A percentile compares a stretch with the other conserved stretches of the same genome.
Conservation (phyloP, 2,329 filamentous ascomycete genomes). For the Cadophora sp. region DNA sequence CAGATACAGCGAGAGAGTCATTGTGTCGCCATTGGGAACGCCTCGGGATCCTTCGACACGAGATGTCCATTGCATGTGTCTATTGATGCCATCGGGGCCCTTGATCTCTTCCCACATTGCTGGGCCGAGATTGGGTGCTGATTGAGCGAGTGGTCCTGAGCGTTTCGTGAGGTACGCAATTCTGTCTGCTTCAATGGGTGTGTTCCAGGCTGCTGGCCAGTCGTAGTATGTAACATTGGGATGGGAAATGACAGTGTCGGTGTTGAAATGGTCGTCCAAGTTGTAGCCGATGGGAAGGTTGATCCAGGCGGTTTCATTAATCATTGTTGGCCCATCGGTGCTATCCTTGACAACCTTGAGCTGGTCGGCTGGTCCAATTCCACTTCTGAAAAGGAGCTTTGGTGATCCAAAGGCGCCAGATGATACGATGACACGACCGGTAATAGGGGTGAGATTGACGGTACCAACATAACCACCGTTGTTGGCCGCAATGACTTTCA, state of each 20-base stretch:
- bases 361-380: conserved; percentile 58
- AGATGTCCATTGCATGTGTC: conserved; percentile 71
- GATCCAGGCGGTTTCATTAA: conserved; percentile 59
- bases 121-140: conserved; percentile 69
- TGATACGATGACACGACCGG: conserved; percentile 71
- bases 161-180: conserved; percentile 56
- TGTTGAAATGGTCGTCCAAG: conserved; percentile 65
- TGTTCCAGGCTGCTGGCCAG: conserved; percentile 66
- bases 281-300: conserved; percentile 65
- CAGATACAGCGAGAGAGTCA: conserved; percentile 64
- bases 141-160: conserved; percentile 67
- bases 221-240: conserved; percentile 65
- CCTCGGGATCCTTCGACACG: conserved; percentile 59
- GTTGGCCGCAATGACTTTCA: conserved; percentile 67
- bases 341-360: conserved; percentile 58
- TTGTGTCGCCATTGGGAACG: conserved; percentile 38
- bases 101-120: conserved; percentile 66
- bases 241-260: conserved; percentile 58
- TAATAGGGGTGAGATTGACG: conserved; percentile 63
- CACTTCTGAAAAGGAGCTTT: conserved; percentile 67
- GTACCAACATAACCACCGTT: conserved; percentile 63
- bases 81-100: conserved; percentile 63
- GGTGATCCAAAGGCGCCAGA: conserved; percentile 72
- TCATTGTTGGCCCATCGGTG: conserved; percentile 58
- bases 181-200: conserved; percentile 53